Percentiles rank a stretch among this genome's conserved stretches.
Evolutionary conservation across 2,329 filamentous ascomycete species (phyloP).

Genomic region (Hypoxylon sp.): DNA sequence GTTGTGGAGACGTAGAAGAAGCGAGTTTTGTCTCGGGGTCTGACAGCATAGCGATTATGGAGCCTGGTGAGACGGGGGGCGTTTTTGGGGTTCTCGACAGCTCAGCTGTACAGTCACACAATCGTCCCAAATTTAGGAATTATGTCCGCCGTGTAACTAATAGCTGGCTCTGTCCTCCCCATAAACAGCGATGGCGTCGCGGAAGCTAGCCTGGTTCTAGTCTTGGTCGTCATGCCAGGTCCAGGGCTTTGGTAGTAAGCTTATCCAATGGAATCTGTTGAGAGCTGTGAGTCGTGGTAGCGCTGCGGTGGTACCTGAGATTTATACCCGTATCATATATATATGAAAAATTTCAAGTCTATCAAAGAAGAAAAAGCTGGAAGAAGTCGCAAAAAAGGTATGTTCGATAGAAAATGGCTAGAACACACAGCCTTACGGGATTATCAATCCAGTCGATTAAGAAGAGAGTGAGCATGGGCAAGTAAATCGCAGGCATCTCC

Average conservation of each 20-base stretch:
- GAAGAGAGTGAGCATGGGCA: conserved; percentile 10
- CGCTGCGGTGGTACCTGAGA: conserved; percentile 9
- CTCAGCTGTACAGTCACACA: conserved; percentile 46
- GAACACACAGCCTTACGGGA: conserved; percentile 30
- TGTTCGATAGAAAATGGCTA: conserved; percentile 17
- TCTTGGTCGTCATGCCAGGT: conserved; percentile 16
- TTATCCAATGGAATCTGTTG: conserved; percentile 12
- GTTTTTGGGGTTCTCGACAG: conserved; percentile 19
- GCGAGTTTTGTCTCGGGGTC: conserved; percentile 37
- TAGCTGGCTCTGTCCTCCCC: conserved; percentile 28
- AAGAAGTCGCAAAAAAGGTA: conserved; percentile 9
- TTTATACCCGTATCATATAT: conserved; percentile 9
- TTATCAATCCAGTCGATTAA: conserved; percentile 32
- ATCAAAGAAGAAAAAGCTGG: conserved; percentile 8
- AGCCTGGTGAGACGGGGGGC: conserved; percentile 22
- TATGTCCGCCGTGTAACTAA: conserved; percentile 34
- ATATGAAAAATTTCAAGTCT: not conserved
- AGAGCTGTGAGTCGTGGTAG: not conserved
- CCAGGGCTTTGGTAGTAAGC: conserved; percentile 17
- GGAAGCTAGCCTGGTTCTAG: conserved; percentile 22
- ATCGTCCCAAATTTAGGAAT: conserved; percentile 30
- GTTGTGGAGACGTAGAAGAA: conserved; percentile 48
- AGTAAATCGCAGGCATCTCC: conserved; percentile 31
- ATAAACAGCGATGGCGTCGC: conserved; percentile 10
- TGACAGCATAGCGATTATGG: conserved; percentile 45